Percentiles rank a stretch among this genome's conserved stretches.
Conservation (phyloP, 495 filamentous ascomycete species). For the Penicillium paradoxum region DNA sequence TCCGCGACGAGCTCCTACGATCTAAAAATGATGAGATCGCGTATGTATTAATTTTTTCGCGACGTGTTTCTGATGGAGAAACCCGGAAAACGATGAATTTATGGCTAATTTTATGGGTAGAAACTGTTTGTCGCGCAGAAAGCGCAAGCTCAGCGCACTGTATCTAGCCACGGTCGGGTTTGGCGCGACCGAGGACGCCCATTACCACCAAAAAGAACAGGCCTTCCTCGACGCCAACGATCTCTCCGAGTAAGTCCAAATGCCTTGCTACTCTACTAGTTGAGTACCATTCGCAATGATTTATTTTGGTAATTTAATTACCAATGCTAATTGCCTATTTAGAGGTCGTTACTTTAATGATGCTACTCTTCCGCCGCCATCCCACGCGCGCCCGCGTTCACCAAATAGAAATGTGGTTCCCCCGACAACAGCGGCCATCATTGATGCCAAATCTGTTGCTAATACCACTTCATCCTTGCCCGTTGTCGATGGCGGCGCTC, state of each 20-base stretch:
- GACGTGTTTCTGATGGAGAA: slow-evolving; percentile 11
- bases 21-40: slow-evolving; percentile 59
- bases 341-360: slow-evolving; percentile 72
- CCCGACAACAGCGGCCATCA: slow-evolving; percentile 12
- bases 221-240: slow-evolving; percentile 70
- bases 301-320: slow-evolving; percentile 13
- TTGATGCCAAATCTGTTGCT: slow-evolving; percentile 15
- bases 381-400: slow-evolving; percentile 35
- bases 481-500: slow-evolving; percentile 15
- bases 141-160: slow-evolving; percentile 79
- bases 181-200: slow-evolving; percentile 53
- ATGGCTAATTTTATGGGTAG: slow-evolving; percentile 47
- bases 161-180: slow-evolving; percentile 54
- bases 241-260: slow-evolving; percentile 64
- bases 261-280: slow-evolving; percentile 8
- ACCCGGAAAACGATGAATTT: slow-evolving; percentile 9
- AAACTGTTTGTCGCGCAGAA: slow-evolving; percentile 69
- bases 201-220: slow-evolving; percentile 46
- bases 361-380: slow-evolving; percentile 58
- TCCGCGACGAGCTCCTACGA: slow-evolving; percentile 53
- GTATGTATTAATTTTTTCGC: slow-evolving; percentile 46
- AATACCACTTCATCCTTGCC: slow-evolving; percentile 19
- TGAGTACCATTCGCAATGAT: slow-evolving; percentile 8
- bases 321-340: slow-evolving; percentile 28
- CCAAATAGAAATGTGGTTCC: slow-evolving; percentile 25